Conservation (phyloP, 2,329 filamentous ascomycete genomes). For the Massarina eburnea region DNA sequence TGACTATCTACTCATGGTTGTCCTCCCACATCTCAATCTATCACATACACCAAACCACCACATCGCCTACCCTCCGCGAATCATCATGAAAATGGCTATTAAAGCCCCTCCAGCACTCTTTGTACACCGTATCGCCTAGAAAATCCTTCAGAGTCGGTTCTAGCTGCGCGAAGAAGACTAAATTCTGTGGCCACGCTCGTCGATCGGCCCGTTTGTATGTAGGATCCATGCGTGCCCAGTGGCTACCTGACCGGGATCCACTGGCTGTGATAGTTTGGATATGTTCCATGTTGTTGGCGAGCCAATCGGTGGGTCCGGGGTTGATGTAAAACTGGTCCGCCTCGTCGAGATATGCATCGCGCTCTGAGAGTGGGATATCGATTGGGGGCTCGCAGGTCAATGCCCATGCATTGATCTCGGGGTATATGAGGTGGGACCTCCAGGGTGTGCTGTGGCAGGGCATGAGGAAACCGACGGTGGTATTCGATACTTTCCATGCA, state of each 20-base stretch:
- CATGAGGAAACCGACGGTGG: slow-evolving; percentile 77
- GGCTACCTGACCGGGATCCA: slow-evolving; percentile 22
- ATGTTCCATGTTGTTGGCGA: slow-evolving; percentile 46
- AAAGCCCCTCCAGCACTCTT: slow-evolving; percentile 61
- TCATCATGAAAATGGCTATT: slow-evolving; percentile 67
- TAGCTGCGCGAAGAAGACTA: slow-evolving; percentile 60
- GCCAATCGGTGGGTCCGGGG: slow-evolving; percentile 48
- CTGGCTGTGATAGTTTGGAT: slow-evolving; percentile 20
- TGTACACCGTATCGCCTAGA: slow-evolving; percentile 53
- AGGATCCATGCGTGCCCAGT: slow-evolving; percentile 26
- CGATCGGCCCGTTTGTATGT: slow-evolving; percentile 19
- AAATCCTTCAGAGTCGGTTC: slow-evolving; percentile 51
- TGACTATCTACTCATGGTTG: too few species aligned
- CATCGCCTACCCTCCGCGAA: slow-evolving; percentile 61
- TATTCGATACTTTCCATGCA: slow-evolving; percentile 20
- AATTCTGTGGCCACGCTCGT: slow-evolving; percentile 47
- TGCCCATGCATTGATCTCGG: slow-evolving; percentile 75
- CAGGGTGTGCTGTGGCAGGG: slow-evolving; percentile 96
- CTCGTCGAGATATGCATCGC: slow-evolving; percentile 77
- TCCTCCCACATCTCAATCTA: background rate
- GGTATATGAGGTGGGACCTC: slow-evolving; percentile 82
- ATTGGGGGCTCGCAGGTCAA: slow-evolving; percentile 90
- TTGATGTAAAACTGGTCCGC: slow-evolving; percentile 85
- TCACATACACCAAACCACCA: slow-evolving; percentile 58
- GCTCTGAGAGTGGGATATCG: slow-evolving; percentile 62